Percentiles rank a stretch among this genome's conserved stretches.
Evolutionary conservation across 2,329 filamentous ascomycete species (phyloP).

Genomic region (Penicillium sp.): DNA sequence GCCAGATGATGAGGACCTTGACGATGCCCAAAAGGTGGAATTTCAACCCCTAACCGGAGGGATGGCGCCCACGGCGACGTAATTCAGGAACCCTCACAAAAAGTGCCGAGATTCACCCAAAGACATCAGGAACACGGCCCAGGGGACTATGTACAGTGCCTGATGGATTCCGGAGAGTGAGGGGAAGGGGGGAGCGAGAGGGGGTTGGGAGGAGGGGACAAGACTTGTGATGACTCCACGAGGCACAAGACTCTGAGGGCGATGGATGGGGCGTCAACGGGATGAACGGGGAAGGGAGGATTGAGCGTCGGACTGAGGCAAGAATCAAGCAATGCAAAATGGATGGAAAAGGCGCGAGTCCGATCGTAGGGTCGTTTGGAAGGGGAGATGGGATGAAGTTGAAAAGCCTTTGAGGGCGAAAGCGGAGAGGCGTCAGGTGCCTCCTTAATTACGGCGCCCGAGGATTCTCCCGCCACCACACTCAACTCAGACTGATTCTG

Average conservation of each 20-base stretch:
- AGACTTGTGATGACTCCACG: constrained; percentile 17
- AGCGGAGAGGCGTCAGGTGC: constrained; percentile 33
- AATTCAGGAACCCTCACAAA: constrained; percentile 12
- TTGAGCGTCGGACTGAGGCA: constrained; percentile 3
- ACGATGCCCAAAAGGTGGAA: constrained; percentile 13
- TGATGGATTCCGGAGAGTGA: constrained; percentile 10
- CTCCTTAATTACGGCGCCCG: constrained; percentile 29
- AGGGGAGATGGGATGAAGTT: constrained; percentile 14
- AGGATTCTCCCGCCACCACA: constrained; percentile 19
- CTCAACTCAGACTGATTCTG: constrained; percentile 3
- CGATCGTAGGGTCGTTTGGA: constrained; percentile 5
- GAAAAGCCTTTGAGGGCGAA: constrained; percentile 29
- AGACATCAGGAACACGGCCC: constrained; percentile 21
- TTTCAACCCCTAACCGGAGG: constrained; percentile 21
- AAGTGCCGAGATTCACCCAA: constrained; percentile 13
- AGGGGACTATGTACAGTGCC: constrained; percentile 4
- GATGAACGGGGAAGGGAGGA: not conserved
- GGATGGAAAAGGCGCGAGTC: constrained; percentile 4
- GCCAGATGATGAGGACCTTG: constrained; percentile 22
- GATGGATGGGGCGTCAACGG: not conserved
- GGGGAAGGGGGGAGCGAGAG: constrained; percentile 2
- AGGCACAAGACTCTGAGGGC: constrained; percentile 5
- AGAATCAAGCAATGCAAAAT: constrained; percentile 8
- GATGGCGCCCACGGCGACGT: constrained; percentile 14
- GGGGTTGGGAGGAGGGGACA: constrained; percentile 11